These are phyloP conservation scores for Juglanconis sp. DNA, from an alignment of 2,329 filamentous ascomycete genomes.

Conservation along the genomic window DNA sequence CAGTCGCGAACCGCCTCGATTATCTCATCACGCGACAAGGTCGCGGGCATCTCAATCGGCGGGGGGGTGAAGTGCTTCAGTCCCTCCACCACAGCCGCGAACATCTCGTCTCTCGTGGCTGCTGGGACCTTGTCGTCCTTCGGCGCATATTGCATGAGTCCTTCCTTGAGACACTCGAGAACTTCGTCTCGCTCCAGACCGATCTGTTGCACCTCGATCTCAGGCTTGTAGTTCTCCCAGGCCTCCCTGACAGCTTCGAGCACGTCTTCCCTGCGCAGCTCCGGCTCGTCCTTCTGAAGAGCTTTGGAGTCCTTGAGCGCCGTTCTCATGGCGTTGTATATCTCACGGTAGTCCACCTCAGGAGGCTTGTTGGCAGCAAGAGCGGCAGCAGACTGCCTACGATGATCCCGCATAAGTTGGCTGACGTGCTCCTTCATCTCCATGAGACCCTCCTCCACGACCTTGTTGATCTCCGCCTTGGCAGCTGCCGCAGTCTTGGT, in stretches of 20 bases:
- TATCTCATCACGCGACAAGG: conserved; percentile 77
- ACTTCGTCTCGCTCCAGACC: conserved; percentile 90
- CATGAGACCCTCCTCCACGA: conserved; percentile 76
- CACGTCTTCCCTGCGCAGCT: conserved; percentile 76
- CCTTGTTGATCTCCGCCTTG: conserved; percentile 68
- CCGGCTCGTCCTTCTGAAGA: conserved; percentile 41
- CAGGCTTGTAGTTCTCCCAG: conserved; percentile 91
- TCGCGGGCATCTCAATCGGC: conserved; percentile 64
- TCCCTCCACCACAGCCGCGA: conserved; percentile 80
- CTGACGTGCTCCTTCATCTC: conserved; percentile 85
- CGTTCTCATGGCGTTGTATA: conserved; percentile 79
- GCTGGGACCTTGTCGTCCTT: conserved; percentile 50
- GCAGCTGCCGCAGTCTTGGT: conserved; percentile 50
- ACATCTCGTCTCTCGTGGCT: conserved; percentile 79
- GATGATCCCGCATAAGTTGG: conserved; percentile 71
- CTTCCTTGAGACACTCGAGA: conserved; percentile 79
- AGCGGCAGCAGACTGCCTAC: conserved; percentile 64
- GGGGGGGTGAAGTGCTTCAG: conserved; percentile 78
- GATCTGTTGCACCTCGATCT: conserved; percentile 86
- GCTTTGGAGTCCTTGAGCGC: conserved; percentile 64
- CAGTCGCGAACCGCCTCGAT: conserved; percentile 81
- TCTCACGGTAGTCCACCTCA: conserved; percentile 72
- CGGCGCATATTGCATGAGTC: conserved; percentile 70
- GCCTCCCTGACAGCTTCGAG: conserved; percentile 84
- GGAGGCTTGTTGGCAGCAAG: conserved; percentile 55